Evolutionary conservation across 2,329 filamentous ascomycete genomes (phyloP).

Genomic region (Chalaropsis thielavioides): DNA sequence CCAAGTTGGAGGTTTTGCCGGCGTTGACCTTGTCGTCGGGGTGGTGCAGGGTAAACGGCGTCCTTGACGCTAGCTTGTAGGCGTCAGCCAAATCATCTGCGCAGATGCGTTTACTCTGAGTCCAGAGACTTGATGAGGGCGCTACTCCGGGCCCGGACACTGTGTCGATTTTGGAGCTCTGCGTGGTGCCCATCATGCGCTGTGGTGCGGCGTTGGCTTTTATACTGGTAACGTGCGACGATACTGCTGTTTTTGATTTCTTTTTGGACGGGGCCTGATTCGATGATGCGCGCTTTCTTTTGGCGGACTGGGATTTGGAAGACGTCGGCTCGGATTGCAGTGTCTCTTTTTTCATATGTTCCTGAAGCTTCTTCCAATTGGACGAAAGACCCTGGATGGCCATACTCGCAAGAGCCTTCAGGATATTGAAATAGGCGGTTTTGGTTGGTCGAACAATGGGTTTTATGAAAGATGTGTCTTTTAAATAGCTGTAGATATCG

Average conservation of each 20-base stretch:
- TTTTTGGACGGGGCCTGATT: slow-evolving; percentile 9
- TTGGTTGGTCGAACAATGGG: no score
- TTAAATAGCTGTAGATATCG: not conserved
- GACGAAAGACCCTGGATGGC: slow-evolving; percentile 37
- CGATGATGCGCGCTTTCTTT: slow-evolving; percentile 21
- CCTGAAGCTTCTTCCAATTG: slow-evolving; percentile 70
- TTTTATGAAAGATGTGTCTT: no score
- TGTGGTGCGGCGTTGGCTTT: slow-evolving; percentile 22
- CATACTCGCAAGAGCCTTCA: slow-evolving; percentile 1
- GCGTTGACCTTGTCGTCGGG: slow-evolving; percentile 44
- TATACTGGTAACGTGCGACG: not conserved
- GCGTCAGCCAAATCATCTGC: slow-evolving; percentile 45
- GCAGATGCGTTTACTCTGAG: slow-evolving; percentile 46
- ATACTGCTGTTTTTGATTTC: slow-evolving; percentile 18
- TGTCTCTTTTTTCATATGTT: slow-evolving; percentile 37
- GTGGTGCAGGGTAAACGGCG: slow-evolving; percentile 34
- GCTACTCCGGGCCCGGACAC: slow-evolving; percentile 25
- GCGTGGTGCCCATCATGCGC: slow-evolving; percentile 40
- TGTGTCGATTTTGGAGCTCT: slow-evolving; percentile 34
- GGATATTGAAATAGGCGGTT: not conserved
- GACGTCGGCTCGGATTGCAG: slow-evolving; percentile 21
- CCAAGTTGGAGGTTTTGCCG: slow-evolving; percentile 44
- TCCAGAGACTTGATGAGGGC: slow-evolving; percentile 45
- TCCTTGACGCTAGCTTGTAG: slow-evolving; percentile 41
- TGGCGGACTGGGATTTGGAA: slow-evolving; percentile 23